Conservation (phyloP, 1,284 basidiomycete species). For the Cystobasidiaceae sp. region DNA sequence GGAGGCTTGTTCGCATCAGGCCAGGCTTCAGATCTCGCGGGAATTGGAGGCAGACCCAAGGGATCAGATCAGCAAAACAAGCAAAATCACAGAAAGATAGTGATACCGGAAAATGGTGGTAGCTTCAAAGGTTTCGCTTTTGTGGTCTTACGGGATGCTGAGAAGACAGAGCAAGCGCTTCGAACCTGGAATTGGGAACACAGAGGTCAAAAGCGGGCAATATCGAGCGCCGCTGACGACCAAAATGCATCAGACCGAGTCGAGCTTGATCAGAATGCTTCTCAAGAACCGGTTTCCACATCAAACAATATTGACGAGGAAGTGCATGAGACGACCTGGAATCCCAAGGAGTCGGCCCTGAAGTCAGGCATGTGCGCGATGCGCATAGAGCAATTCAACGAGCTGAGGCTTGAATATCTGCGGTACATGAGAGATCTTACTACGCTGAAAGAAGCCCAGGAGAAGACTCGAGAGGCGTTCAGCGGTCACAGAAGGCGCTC, state of each 20-base stretch:
- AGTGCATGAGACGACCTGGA: no score
- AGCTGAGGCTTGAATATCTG: slow-evolving; percentile 24
- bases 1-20: no score
- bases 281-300: no score
- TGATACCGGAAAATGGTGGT: slow-evolving; percentile 37
- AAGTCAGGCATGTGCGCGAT: background rate
- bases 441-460: slow-evolving; percentile 10
- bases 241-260: no score
- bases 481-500: background rate
- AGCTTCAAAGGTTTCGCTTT: slow-evolving; percentile 41
- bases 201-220: no score
- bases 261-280: no score
- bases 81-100: background rate
- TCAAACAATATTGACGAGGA: no score
- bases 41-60: no score
- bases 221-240: no score
- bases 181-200: slow-evolving; percentile 33
- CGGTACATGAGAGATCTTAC: slow-evolving; percentile 23
- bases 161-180: slow-evolving; percentile 25
- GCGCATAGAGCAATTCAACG: slow-evolving; percentile 8
- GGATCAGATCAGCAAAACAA: no score
- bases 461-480: background rate
- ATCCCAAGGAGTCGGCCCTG: background rate
- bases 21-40: no score
- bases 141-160: slow-evolving; percentile 27